Evolutionary conservation across 345 rosid species (phyloP).

Genomic region (Brassica carinata): DNA sequence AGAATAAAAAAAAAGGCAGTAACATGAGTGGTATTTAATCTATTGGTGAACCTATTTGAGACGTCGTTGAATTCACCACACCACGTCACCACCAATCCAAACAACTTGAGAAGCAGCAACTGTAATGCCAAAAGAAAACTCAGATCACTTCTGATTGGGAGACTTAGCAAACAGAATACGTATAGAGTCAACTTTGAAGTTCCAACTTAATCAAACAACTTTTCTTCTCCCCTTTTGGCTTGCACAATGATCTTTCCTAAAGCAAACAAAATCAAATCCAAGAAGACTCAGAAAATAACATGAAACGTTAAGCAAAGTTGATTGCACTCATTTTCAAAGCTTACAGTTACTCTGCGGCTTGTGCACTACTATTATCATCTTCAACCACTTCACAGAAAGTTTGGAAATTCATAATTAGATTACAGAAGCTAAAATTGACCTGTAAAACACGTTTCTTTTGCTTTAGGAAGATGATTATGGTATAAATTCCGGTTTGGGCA

Average conservation of each 20-base stretch:
- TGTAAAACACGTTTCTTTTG: too few species aligned
- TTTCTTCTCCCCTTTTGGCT: constrained; percentile 36
- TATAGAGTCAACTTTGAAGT: not conserved
- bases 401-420: not conserved
- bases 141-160: not conserved
- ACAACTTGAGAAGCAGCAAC: constrained; percentile 39
- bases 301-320: not conserved
- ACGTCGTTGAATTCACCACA: constrained; percentile 43
- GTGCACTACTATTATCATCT: constrained; percentile 43
- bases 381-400: constrained; percentile 49
- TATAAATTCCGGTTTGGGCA: too few species aligned
- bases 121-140: constrained; percentile 12
- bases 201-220: constrained; percentile 1
- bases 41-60: constrained; percentile 43
- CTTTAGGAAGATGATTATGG: too few species aligned
- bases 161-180: not conserved
- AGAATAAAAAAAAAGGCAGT: too few species aligned
- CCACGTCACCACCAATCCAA: constrained; percentile 30
- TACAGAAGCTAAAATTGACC: not conserved
- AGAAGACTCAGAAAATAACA: not conserved
- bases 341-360: constrained; percentile 61
- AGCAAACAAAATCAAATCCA: constrained; percentile 9
- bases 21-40: constrained; percentile 27
- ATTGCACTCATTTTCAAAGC: constrained; percentile 5
- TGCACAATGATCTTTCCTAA: constrained; percentile 41